Conservation (phyloP, 1,284 basidiomycete species). For the Leccinum insolens region DNA sequence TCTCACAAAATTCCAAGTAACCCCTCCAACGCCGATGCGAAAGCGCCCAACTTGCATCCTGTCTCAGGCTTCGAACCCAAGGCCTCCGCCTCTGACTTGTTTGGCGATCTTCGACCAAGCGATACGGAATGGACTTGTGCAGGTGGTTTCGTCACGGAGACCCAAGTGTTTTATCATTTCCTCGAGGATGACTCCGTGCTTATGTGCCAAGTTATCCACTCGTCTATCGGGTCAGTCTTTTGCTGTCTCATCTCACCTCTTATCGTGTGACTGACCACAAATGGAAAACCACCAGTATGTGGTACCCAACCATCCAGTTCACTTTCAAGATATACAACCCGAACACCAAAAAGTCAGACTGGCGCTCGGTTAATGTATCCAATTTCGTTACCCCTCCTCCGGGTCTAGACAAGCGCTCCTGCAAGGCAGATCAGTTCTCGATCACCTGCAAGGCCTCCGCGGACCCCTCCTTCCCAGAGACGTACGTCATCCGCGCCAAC, state of each 20-base stretch:
- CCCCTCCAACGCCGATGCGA: conserved; percentile 51
- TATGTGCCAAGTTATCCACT: conserved; percentile 95
- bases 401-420: conserved; percentile 82
- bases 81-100: conserved; percentile 57
- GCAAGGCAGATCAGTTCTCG: conserved; percentile 90
- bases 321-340: conserved; percentile 92
- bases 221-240: conserved; percentile 82
- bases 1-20: conserved; percentile 24
- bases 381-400: conserved; percentile 82
- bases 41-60: conserved; percentile 78
- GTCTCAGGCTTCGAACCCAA: conserved; percentile 52
- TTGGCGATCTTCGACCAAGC: conserved; percentile 69
- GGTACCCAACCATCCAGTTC: conserved; percentile 96
- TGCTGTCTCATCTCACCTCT: not conserved
- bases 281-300: conserved; percentile 53
- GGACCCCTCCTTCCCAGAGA: conserved; percentile 69
- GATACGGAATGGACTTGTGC: conserved; percentile 87
- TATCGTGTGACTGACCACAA: conserved; percentile 14
- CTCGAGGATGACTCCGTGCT: conserved; percentile 83
- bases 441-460: conserved; percentile 72
- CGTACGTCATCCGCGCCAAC: conserved; percentile 82
- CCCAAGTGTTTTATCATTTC: conserved; percentile 88
- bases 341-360: conserved; percentile 72
- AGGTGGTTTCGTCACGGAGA: conserved; percentile 90
- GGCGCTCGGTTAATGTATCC: conserved; percentile 90